phyloP scores from a whole-genome alignment of 208 protist genomes.

The Acanthamoeba healyi region DNA sequence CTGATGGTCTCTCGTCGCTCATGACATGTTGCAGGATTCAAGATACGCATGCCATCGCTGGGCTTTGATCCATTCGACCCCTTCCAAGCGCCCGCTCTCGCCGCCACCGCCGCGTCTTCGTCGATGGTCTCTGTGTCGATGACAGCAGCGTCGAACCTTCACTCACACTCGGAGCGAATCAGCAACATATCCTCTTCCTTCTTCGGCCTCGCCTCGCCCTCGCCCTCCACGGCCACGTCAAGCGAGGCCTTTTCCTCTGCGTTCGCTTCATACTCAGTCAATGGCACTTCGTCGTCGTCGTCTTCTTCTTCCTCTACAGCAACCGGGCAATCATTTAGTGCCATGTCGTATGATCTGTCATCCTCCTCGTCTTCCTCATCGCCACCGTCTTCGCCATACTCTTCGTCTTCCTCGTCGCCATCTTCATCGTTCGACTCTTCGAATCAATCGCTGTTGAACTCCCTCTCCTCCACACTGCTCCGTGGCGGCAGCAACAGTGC shows the following conservation, averaged over 20 bases:
- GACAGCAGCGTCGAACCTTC: neutral
- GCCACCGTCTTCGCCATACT: slow-evolving; percentile 22
- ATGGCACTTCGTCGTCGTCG: neutral
- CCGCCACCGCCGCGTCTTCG: neutral
- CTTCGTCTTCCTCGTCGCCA: neutral
- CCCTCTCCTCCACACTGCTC: neutral
- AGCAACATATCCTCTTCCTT: slow-evolving; percentile 59
- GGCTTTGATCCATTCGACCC: neutral
- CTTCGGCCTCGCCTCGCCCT: neutral
- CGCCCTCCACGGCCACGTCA: neutral
- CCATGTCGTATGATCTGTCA: neutral
- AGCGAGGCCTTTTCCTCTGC: neutral
- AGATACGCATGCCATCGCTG: slow-evolving; percentile 29
- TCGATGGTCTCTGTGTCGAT: neutral
- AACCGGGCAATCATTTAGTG: too few relatives aligned
- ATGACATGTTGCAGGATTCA: neutral
- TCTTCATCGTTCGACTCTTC: neutral
- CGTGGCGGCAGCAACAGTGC: neutral
- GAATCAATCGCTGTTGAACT: neutral
- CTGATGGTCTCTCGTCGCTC: neutral
- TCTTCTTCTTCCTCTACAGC: neutral
- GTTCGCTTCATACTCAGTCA: neutral
- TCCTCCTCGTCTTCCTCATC: slow-evolving; percentile 12
- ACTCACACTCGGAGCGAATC: slow-evolving; percentile 29
- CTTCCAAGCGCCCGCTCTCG: neutral